phyloP scores from a whole-genome alignment of 352 stramenopile genomes.

The Aphanomyces stellatus region DNA sequence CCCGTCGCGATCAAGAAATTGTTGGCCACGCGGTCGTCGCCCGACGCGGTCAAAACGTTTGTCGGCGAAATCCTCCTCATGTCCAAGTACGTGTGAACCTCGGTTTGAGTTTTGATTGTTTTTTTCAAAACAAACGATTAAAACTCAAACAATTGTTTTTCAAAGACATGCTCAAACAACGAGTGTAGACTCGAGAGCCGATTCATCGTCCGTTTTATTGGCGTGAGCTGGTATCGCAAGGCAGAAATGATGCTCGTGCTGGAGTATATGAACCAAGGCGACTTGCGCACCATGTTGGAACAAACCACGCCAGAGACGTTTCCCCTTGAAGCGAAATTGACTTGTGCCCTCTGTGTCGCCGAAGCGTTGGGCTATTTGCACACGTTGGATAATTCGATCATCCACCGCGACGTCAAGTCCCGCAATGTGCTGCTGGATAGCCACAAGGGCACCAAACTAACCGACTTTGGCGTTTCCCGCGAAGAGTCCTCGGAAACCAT shows the following conservation, averaged over 20 bases:
- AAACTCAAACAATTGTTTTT: too few species aligned
- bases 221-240: constrained; percentile 39
- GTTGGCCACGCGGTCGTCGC: constrained; percentile 22
- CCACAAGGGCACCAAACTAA: constrained; percentile 4
- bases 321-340: not conserved
- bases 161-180: too few species aligned
- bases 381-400: not conserved
- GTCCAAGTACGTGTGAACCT: constrained; percentile 14
- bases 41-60: constrained; percentile 29
- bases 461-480: constrained; percentile 9
- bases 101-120: not conserved
- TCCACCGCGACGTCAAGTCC: constrained; percentile 13
- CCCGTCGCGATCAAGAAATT: constrained; percentile 72
- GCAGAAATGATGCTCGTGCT: constrained; percentile 29
- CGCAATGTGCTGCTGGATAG: constrained; percentile 11
- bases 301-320: not conserved
- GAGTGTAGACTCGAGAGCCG: constrained; percentile 25
- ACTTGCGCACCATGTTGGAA: constrained; percentile 30
- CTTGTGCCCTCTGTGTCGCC: not conserved
- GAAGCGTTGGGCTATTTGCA: constrained; percentile 5
- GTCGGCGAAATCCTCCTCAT: constrained; percentile 41
- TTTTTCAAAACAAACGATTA: too few species aligned
- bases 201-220: constrained; percentile 34
- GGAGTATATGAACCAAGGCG: constrained; percentile 36
- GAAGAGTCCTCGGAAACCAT: constrained; percentile 3